Evolutionary conservation across 2,329 filamentous ascomycete genomes (phyloP), one percentile per base, ranked within the genome.

Genomic region (Calonectria hawksworthii): DNA sequence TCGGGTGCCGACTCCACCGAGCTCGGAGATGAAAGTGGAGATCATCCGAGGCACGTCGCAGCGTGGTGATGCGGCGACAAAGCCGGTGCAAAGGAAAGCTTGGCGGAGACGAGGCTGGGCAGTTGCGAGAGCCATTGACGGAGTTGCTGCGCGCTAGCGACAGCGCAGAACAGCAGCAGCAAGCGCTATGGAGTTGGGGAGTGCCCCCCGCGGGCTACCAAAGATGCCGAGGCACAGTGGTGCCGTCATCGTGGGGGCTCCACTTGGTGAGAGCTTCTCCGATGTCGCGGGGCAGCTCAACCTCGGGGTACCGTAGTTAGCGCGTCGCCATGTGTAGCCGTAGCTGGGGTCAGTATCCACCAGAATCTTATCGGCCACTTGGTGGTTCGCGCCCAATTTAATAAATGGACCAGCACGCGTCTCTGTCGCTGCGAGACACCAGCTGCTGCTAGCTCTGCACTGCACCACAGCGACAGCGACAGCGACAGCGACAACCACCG

Each of bases 11-110:
- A 38, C 56, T 23, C 56, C 56, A 41, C 56, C 56, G 56, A 41
- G 56, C 56, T 63, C 56, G 56, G 56, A 63, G 36, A 63, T 63
- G 34, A 41, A 63, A 30, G 56, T 63, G 56, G 56, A 28, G 10
- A 18, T 18, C 23, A 63, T 63, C 56, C 56, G 56, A 63, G 56
- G 56, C 56, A 41, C 38, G 56, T 30, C n/a, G 18, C 6, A 4
- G 18, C 16, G 34, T 16, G 6, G 18, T 28, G 56, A 63, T 26
- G n/a, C 34, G 34, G 56, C 23, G 13, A 26, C 18, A 14, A 61
- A 34, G 56, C 34, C 56, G 56, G 56, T 41, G 36, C 23, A 63
- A 63, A 18, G 56, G 56, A 63, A 21, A 18, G 26, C n/a, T 41
- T 28, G 36, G 23, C 34, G 56, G 56, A 41, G 36, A 18, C 36